phyloP scores from a whole-genome alignment of 805 yeast species.

The Candida xyloterini region DNA sequence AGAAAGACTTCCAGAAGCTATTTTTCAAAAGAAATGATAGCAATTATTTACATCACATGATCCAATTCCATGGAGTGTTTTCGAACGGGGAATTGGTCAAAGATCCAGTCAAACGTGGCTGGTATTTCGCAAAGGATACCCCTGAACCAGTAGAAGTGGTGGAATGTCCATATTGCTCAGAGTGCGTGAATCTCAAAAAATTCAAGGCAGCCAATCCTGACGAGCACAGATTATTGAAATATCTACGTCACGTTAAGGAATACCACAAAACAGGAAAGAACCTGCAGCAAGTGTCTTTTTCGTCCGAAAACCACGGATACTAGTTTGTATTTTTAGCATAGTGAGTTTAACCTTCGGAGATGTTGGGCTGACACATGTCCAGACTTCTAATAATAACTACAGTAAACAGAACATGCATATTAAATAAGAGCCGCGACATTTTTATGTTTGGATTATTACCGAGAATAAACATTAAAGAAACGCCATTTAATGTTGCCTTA shows the following conservation, averaged over 20 bases:
- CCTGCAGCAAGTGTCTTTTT: conserved; percentile 16
- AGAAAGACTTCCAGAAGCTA: conserved; percentile 16
- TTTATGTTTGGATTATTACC: no score
- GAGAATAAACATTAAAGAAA: no score
- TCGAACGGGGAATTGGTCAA: conserved; percentile 29
- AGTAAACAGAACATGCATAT: no score
- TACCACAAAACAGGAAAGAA: conserved; percentile 29
- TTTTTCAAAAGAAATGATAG: conserved; percentile 31
- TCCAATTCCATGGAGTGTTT: conserved; percentile 33
- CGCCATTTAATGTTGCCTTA: no score
- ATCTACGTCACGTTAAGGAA: conserved; percentile 30
- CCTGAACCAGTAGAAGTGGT: conserved; percentile 24
- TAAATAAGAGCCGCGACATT: no score
- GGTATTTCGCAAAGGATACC: conserved; percentile 17
- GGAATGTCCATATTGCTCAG: conserved; percentile 28
- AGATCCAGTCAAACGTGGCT: conserved; percentile 24
- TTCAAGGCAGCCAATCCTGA: conserved; percentile 16
- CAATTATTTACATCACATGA: conserved; percentile 32
- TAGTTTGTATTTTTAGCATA: not conserved
- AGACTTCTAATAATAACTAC: no score
- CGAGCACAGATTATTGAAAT: conserved; percentile 27
- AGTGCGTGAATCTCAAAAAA: conserved; percentile 22
- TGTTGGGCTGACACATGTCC: no score
- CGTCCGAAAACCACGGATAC: conserved; percentile 1
- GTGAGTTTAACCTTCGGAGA: no score